Evolutionary conservation across 495 filamentous ascomycete species (phyloP), one percentile per base, ranked within the genome.

Genomic region (Neurospora africana): DNA sequence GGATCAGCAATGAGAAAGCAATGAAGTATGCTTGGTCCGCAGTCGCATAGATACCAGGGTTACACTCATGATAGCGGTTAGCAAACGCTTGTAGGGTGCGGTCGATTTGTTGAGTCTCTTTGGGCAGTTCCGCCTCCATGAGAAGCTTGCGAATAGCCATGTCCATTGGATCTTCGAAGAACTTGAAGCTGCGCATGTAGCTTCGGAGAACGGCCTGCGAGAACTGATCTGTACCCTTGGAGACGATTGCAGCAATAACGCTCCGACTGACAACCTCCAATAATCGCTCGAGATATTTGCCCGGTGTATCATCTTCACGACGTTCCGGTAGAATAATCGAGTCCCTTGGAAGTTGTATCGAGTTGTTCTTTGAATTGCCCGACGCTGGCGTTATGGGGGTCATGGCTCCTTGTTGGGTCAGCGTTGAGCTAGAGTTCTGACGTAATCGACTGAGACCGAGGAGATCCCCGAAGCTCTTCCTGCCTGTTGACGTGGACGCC

Each of bases 11-110:
- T 2, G 96, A 98, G 77, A 98, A 99, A 19, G 95, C 93, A 75
- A 98, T 94, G 77, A 98, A 97, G 81, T 98, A 97, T 47, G 95
- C 94, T 82, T 98, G 92, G 75, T 98, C 95, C n/a, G 93, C 87
- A 41, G 89, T 89, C 27, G 91, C 89, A 79, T 97, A 99, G 68
- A 99, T 95, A 7, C 94, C 95, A 2, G 96, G 94, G 77, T 99
- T 99, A 82, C 95, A 99, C 79, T 99, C 96, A 75, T 97, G 93
- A 78, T 98, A 99, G 71, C 95, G 89, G 78, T 98, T 94, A 2
- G 95, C 93, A 83, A 99, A 98, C 10, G 92, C 90, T 78, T 98
- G 92, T 47, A 99, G 82, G 71, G 95, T 94, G 67, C 95, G 89
- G 78, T 98, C 95, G 72, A 99, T 98, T 76, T 99, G 95, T 81